These are phyloP conservation scores for Mayamaea pseudoterrestris DNA, from an alignment of 108 stramenopile genomes.

Conservation along the genomic window DNA sequence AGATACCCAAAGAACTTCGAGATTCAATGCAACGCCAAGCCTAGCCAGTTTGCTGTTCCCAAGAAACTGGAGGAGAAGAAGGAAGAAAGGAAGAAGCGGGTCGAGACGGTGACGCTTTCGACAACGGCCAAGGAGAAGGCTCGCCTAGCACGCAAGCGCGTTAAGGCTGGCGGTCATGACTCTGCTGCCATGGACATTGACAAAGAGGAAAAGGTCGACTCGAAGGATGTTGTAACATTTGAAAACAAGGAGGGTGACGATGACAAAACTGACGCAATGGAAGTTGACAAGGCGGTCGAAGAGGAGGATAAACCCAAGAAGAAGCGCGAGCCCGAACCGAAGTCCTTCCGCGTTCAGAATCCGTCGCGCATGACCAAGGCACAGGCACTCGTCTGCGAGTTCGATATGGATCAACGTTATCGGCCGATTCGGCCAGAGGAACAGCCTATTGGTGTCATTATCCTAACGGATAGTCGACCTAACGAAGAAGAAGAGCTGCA, in stretches of 20 bases:
- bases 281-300: constrained; percentile 44
- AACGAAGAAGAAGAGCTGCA: constrained; percentile 78
- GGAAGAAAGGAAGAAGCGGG: constrained; percentile 96
- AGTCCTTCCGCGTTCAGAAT: constrained; percentile 58
- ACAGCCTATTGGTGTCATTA: constrained; percentile 71
- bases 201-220: constrained; percentile 31
- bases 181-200: constrained; percentile 64
- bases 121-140: constrained; percentile 97
- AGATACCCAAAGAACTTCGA: constrained; percentile 90
- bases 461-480: constrained; percentile 77
- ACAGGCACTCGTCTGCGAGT: constrained; percentile 57
- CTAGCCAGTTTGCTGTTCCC: constrained; percentile 92
- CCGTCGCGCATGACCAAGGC: constrained; percentile 75
- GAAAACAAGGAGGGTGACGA: constrained; percentile 30
- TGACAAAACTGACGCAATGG: constrained; percentile 51
- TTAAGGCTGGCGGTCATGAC: constrained; percentile 40
- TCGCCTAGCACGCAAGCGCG: constrained; percentile 80
- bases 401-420: constrained; percentile 74
- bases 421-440: constrained; percentile 68
- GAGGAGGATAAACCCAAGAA: constrained; percentile 65
- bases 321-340: constrained; percentile 78
- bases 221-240: constrained; percentile 9
- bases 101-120: constrained; percentile 93
- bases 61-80: constrained; percentile 96
- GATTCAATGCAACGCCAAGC: constrained; percentile 84